These are phyloP conservation scores for Ilex asprella DNA, from an alignment of 257 asterid genomes.

Conservation along the genomic window DNA sequence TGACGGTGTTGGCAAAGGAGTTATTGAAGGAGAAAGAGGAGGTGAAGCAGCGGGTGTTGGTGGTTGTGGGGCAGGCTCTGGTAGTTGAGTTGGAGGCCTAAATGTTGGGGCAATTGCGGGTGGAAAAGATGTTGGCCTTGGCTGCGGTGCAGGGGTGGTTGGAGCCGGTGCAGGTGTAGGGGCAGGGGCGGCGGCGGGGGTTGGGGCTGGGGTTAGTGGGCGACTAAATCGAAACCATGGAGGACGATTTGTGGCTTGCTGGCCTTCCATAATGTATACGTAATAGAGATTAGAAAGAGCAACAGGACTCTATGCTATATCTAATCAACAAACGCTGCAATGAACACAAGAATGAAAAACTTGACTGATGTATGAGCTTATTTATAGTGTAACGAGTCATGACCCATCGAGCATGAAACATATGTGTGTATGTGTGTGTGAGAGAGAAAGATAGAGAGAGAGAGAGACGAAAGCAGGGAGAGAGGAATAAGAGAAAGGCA, in stretches of 20 bases:
- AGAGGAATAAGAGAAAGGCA: not conserved
- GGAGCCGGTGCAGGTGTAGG: slow-evolving; percentile 4
- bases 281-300: too few species aligned
- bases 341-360: too few species aligned
- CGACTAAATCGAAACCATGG: slow-evolving; percentile 34
- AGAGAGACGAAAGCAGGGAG: too few species aligned
- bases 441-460: too few species aligned
- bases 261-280: slow-evolving; percentile 23
- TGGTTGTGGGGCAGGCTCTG: slow-evolving; percentile 13
- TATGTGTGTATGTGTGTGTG: too few species aligned
- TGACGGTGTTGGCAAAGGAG: slow-evolving; percentile 6
- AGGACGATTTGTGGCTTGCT: slow-evolving; percentile 22
- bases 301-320: too few species aligned
- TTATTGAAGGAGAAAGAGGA: slow-evolving; percentile 1
- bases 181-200: slow-evolving; percentile 13
- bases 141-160: slow-evolving; percentile 1
- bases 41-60: slow-evolving; percentile 9
- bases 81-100: slow-evolving; percentile 15
- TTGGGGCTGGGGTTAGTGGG: not conserved
- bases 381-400: not conserved
- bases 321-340: too few species aligned
- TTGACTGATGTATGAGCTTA: not conserved
- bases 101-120: slow-evolving; percentile 8
- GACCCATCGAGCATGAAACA: not conserved
- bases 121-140: slow-evolving; percentile 14